Evolutionary conservation across 768 basidiomycete genomes (phyloP), one percentile per base, ranked within the genome.

Genomic region (Suillus clintonianus): DNA sequence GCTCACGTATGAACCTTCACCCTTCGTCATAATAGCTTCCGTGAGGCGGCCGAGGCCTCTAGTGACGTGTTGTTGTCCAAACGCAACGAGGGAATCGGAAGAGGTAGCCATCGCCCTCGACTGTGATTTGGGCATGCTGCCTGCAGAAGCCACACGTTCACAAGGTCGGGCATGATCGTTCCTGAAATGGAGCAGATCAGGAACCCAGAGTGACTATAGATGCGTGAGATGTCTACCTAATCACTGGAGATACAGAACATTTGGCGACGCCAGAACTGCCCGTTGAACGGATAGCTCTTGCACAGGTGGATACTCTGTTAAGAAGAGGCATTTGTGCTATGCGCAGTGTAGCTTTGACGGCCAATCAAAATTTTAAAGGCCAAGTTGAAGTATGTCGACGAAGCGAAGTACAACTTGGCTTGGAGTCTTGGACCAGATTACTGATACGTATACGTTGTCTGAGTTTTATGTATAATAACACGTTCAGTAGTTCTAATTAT

Each of bases 1-100:
- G 34, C 79, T 78, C 60, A 94, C 85, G 67, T 91, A 92, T 1
- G 90, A 87, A 15, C 94, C 93, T 68, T 86, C 80, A 48, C 88
- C 90, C 67, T 85, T 88, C 41, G 79, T 75, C 79, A 92, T 86
- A 57, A 91, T 77, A 0, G 85, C 91, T 60, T 82, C 77, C 3
- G 80, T 77, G 17, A 78, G 64, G 27, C 82, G 72, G 10, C 74
- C 78, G 24, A 83, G 71, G n/a, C 82, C 82, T 57, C 77, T 76
- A 11, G 82, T 80, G 65, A 83, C 82, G 70, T 83, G 80, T 59
- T 76, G 72, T 66, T 80, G 74, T 53, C 82, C 82, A 63, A 83
- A 78, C 30, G 39, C 60, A n/a, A 75, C 74, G 24, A 77, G 56
- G 36, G 64, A 39, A 19, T 70, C 66, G 42, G 69, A 63, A 36